These are phyloP conservation scores for Cavenderia fasciculata DNA, from an alignment of 78 protist genomes.

Conservation along the genomic window DNA sequence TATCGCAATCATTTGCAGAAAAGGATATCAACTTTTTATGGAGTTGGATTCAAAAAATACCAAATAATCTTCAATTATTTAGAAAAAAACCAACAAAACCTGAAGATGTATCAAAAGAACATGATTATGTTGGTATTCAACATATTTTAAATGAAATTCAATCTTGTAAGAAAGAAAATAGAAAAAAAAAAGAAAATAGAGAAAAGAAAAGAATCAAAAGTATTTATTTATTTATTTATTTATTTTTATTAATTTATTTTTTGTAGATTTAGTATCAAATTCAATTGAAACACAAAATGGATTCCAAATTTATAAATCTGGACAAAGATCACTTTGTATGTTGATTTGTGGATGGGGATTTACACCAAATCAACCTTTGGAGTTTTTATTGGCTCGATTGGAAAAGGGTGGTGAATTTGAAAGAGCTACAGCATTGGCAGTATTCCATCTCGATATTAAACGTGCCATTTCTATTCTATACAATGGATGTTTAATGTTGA, in stretches of 20 bases:
- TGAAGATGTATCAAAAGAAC: background rate
- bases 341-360: conserved; percentile 79
- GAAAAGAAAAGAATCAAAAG: no score
- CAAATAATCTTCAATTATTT: conserved; percentile 11
- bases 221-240: background rate
- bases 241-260: background rate
- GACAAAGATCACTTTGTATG: conserved; percentile 34
- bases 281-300: conserved; percentile 34
- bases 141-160: conserved; percentile 41
- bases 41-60: conserved; percentile 34
- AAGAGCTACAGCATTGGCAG: conserved; percentile 73
- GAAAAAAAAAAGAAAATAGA: no score
- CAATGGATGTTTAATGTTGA: conserved; percentile 2
- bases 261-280: conserved; percentile 4
- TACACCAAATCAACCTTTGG: conserved; percentile 25
- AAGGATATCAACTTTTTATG: conserved; percentile 37
- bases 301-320: conserved; percentile 24
- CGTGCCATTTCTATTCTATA: conserved; percentile 53
- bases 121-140: conserved; percentile 59
- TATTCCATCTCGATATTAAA: conserved; percentile 81
- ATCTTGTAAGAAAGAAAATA: no score
- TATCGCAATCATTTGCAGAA: conserved; percentile 16
- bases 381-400: background rate
- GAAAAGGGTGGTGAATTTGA: conserved; percentile 78
- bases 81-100: conserved; percentile 2